Conservation (phyloP, 352 stramenopile species). For the Pythium dissimile region DNA sequence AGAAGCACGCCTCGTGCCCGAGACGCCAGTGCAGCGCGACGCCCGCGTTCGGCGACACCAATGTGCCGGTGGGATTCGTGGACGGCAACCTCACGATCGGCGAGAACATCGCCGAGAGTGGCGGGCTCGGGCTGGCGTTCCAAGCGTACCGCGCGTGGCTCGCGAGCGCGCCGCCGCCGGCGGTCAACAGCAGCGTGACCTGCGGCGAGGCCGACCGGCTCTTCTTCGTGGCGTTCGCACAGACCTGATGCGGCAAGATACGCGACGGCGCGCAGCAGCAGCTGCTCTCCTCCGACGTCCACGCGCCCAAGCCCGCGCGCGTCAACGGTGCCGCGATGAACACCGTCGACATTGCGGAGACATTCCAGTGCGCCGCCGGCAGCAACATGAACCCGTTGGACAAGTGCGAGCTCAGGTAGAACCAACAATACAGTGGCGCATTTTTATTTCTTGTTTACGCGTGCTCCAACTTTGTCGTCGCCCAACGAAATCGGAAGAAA, state of each 20-base stretch:
- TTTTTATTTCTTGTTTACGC: too few relatives aligned
- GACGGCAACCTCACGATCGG: slow-evolving; percentile 51
- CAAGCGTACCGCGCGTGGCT: slow-evolving; percentile 34
- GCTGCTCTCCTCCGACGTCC: slow-evolving; percentile 30
- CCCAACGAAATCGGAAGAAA: too few relatives aligned
- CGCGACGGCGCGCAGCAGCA: slow-evolving; percentile 29
- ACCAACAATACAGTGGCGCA: too few relatives aligned
- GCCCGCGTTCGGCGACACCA: slow-evolving; percentile 15
- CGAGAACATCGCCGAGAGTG: slow-evolving; percentile 71
- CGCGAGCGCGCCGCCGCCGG: neutral
- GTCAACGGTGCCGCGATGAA: slow-evolving; percentile 62
- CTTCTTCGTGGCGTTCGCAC: slow-evolving; percentile 56
- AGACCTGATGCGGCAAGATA: slow-evolving; percentile 50
- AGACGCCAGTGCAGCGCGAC: slow-evolving; percentile 42
- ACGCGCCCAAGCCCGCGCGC: slow-evolving; percentile 40
- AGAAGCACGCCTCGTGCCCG: slow-evolving; percentile 49
- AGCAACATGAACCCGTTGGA: slow-evolving; percentile 44
- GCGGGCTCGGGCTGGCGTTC: slow-evolving; percentile 45
- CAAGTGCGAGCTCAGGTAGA: slow-evolving; percentile 61
- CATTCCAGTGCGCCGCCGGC: slow-evolving; percentile 37
- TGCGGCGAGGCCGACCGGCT: slow-evolving; percentile 31
- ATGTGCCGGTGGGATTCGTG: slow-evolving; percentile 35
- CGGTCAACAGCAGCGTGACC: slow-evolving; percentile 32
- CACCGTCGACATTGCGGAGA: slow-evolving; percentile 36
- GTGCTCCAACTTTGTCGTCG: too few relatives aligned